Evolutionary conservation across 805 yeast genomes (phyloP).

Genomic region (Ogataea kodamae): DNA sequence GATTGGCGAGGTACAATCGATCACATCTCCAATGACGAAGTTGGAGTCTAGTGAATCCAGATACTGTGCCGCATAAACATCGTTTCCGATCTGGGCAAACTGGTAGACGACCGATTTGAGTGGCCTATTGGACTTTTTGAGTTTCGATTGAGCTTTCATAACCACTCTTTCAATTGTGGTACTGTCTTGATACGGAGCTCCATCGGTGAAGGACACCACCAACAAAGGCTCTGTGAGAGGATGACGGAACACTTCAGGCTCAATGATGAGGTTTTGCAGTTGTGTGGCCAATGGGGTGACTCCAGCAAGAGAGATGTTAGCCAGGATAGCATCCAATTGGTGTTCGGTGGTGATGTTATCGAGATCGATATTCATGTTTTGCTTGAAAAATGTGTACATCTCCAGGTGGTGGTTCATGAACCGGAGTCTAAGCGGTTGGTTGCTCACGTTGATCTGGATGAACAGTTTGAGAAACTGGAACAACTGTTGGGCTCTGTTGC

Average conservation of each 20-base stretch:
- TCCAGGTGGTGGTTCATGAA: conserved; percentile 24
- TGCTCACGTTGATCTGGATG: conserved; percentile 21
- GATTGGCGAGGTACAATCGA: conserved; percentile 27
- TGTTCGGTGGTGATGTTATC: conserved; percentile 19
- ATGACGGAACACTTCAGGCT: conserved; percentile 18
- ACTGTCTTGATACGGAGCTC: conserved; percentile 24
- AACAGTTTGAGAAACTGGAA: conserved; percentile 19
- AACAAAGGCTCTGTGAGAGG: conserved; percentile 19
- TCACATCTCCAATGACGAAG: conserved; percentile 22
- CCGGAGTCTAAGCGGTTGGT: conserved; percentile 20
- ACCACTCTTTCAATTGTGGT: conserved; percentile 14
- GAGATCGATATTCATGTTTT: conserved; percentile 15
- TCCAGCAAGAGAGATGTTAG: conserved; percentile 19
- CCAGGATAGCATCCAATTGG: conserved; percentile 15
- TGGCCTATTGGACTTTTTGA: conserved; percentile 13
- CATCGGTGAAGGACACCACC: conserved; percentile 25
- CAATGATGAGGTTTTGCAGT: conserved; percentile 17
- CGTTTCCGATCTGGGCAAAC: conserved; percentile 27
- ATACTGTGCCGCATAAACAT: conserved; percentile 20
- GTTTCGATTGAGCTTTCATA: conserved; percentile 11
- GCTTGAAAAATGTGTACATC: conserved; percentile 9
- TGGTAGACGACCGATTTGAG: conserved; percentile 22
- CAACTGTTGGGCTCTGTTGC: conserved; percentile 21
- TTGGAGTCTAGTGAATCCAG: conserved; percentile 22
- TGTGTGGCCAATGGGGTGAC: conserved; percentile 24